Conservation (phyloP, 345 rosid genomes). For the Corchorus capsularis region DNA sequence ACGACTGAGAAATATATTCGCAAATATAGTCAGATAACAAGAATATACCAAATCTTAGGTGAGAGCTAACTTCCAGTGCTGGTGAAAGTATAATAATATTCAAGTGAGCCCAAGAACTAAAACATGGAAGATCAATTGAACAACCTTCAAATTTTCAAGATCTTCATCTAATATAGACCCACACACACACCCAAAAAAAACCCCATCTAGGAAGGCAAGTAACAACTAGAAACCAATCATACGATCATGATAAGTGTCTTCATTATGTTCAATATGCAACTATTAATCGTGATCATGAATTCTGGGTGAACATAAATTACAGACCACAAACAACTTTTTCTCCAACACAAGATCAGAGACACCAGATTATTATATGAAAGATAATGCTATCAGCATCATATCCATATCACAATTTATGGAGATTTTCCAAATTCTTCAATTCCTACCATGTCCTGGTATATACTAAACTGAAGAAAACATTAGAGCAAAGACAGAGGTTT, state of each 20-base stretch:
- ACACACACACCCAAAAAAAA: neutral
- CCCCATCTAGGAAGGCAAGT: neutral
- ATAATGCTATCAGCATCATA: neutral
- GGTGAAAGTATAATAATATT: slow-evolving; percentile 14
- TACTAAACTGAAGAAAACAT: too few species aligned
- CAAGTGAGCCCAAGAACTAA: neutral
- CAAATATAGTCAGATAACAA: slow-evolving; percentile 13
- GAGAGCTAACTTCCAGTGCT: slow-evolving; percentile 21
- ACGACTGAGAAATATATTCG: slow-evolving; percentile 43
- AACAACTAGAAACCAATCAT: neutral
- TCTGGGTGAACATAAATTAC: neutral
- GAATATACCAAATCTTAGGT: neutral
- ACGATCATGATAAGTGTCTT: neutral
- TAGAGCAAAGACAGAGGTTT: too few species aligned
- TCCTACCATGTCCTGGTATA: neutral
- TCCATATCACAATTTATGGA: neutral
- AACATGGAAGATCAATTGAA: neutral
- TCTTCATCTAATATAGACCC: neutral
- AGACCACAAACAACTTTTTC: neutral
- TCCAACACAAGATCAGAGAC: neutral
- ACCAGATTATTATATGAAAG: neutral
- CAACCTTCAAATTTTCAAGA: neutral
- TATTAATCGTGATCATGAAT: neutral
- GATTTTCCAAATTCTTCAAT: slow-evolving; percentile 5
- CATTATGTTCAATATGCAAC: neutral